Percentiles rank a stretch among this genome's conserved stretches.
These are phyloP conservation scores for Parastagonospora avenae DNA, from an alignment of 2,329 filamentous ascomycete genomes.

Conservation along the genomic window DNA sequence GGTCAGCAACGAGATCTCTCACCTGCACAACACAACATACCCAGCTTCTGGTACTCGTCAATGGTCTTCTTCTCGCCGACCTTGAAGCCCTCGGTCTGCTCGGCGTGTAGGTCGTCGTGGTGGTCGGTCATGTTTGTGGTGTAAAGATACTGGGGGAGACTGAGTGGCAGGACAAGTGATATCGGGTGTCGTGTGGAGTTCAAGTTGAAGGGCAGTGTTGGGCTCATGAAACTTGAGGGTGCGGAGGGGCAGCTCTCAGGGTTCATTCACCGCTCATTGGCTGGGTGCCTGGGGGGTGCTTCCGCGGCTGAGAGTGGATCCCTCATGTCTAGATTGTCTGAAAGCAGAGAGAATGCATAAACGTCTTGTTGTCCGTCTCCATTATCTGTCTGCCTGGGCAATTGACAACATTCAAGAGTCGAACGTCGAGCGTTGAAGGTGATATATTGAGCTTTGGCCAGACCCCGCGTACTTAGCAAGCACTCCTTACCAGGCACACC, in stretches of 20 bases:
- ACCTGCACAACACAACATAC: constrained; percentile 59
- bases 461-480: no score
- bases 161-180: constrained; percentile 8
- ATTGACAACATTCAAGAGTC: no score
- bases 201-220: constrained; percentile 14
- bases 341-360: no score
- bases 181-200: constrained; percentile 12
- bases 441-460: no score
- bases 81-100: constrained; percentile 95
- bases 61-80: constrained; percentile 98
- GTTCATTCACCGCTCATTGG: constrained; percentile 31
- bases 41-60: constrained; percentile 91
- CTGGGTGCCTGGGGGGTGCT: constrained; percentile 23
- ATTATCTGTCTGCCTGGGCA: no score
- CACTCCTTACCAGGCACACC: no score
- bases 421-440: no score
- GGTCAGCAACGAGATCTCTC: constrained; percentile 6
- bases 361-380: no score
- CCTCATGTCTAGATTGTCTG: neutral
- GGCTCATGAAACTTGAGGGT: constrained; percentile 22
- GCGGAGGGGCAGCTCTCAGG: constrained; percentile 18
- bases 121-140: constrained; percentile 42
- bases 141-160: constrained; percentile 3
- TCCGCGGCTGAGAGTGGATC: constrained; percentile 12
- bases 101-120: constrained; percentile 82